Evolutionary conservation across 441 rosid genomes (phyloP), one percentile per base, ranked within the genome.

Genomic region (Erodium chrysanthum): DNA sequence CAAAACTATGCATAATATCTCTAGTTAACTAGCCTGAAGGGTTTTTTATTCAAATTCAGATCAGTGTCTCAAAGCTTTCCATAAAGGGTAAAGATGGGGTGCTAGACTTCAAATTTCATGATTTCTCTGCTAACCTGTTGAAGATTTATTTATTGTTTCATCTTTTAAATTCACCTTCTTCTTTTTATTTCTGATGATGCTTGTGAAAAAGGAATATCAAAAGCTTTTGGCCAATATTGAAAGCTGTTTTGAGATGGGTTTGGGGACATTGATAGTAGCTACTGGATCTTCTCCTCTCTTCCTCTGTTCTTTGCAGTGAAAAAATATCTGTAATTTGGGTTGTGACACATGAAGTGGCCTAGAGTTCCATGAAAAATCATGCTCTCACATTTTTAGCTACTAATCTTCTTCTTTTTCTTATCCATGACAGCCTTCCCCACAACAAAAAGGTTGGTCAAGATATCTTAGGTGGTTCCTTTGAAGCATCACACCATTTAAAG

Each of bases 361-460:
- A n/a, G n/a, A n/a, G n/a, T n/a, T n/a, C n/a, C n/a, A n/a, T n/a
- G n/a, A 25, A 25, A 25, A 1, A 25, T 25, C 29, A 25, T 37
- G 42, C 10, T 56, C 61, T 56, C 14, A 22, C 14, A 56, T 56
- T 1, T 56, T 15, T 52, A 18, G 7, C 12, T 58, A 8, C 22
- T 21, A 15, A 12, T 3, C 3, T 25, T 25, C 29, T 25, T 25
- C 29, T 25, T 23, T 31, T 68, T 17, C 37, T 75, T 72, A 59
- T 75, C 44, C 70, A 70, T 82, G 50, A 75, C 85, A 90, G 96
- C 84, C 86, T 85, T 68, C 90, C 94, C 44, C 87, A 78, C 64
- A 88, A 85, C 83, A 88, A 79, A 67, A 79, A 73, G 74, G 68
- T 58, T 33, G 82, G 76, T 63, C 86, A 69, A 81, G 87, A 82